Base-by-base conservation (phyloP, 345 rosid genomes). In the Corchorus capsularis region DNA sequence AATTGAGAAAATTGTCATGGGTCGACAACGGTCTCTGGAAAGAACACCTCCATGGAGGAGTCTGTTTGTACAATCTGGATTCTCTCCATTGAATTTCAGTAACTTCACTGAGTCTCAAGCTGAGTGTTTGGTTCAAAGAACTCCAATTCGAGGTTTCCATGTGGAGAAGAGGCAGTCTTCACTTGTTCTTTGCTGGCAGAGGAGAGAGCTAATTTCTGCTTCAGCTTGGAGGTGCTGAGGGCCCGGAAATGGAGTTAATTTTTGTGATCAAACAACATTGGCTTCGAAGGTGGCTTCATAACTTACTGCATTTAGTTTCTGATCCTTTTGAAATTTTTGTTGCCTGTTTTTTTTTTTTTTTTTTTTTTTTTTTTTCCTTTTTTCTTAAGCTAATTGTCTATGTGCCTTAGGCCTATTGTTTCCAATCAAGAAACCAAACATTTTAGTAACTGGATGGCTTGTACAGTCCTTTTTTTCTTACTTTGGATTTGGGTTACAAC, bases 201-300 rank as follows among this genome's bases (percentile, higher is more conserved):
- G 90, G 67, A 82, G 90, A 73, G 99, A 95, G 74, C 92, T 95
- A 60, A 85, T 92, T 34, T 86, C 93, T n/a, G 96, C 87, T 77
- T 91, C 97, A 35, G 96, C 93, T 50, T 95, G 99, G 99, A 91
- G 89, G 75, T 91, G 93, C 84, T 91, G 83, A 91, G 45, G 27
- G 27, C 27, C 27, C 27, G 27, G 64, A 3, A 71, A 16, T 6
- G 54, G 15, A 47, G 64, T 13, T 27, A 27, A 27, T 27, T 32
- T 15, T 60, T 59, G 43, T 27, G 5, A 15, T 41, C 27, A 27
- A 27, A 27, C 27, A 27, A 27, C 27, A 27, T 27, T 73, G 53
- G 74, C 43, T 53, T 59, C 82, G 16, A 76, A 79, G 85, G 78
- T 79, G 82, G 82, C 88, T 81, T 66, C 71, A 35, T 43, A 68